Conservation (phyloP, 306 rosid species). For the Casuarina glauca region DNA sequence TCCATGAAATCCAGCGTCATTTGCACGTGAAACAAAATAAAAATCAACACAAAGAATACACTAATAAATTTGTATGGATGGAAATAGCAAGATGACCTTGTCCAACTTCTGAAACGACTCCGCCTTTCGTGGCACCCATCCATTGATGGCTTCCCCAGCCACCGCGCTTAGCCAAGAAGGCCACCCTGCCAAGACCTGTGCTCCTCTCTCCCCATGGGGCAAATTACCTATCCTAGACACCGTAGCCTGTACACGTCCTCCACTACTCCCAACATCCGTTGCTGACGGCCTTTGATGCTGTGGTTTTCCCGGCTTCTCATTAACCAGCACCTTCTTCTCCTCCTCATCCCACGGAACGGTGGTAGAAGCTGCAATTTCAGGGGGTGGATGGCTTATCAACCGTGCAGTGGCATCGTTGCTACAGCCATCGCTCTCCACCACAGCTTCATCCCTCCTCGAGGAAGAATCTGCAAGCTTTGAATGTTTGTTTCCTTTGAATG, state of each 20-base stretch:
- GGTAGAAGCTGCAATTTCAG: slow-evolving; percentile 28
- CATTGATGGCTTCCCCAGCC: slow-evolving; percentile 80
- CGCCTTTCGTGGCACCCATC: slow-evolving; percentile 84
- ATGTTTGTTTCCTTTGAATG: slow-evolving; percentile 35
- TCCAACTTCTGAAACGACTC: slow-evolving; percentile 80
- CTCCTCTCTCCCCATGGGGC: slow-evolving; percentile 60
- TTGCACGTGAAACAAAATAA: not conserved
- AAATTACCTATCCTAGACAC: slow-evolving; percentile 34
- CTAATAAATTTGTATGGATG: not conserved
- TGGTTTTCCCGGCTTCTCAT: slow-evolving; percentile 28
- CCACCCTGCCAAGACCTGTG: slow-evolving; percentile 80
- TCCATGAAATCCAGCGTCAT: not conserved
- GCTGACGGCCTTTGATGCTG: slow-evolving; percentile 26
- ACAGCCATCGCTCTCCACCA: slow-evolving; percentile 28
- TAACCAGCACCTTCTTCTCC: slow-evolving; percentile 24
- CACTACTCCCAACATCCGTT: slow-evolving; percentile 22
- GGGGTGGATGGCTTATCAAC: slow-evolving; percentile 36
- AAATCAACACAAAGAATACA: slow-evolving; percentile 2
- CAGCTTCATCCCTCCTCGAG: slow-evolving; percentile 27
- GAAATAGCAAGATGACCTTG: slow-evolving; percentile 45
- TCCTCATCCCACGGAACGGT: slow-evolving; percentile 38
- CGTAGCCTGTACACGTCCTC: slow-evolving; percentile 25
- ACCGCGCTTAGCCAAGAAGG: slow-evolving; percentile 86
- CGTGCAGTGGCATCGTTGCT: slow-evolving; percentile 40
- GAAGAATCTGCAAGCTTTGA: slow-evolving; percentile 27